Evolutionary conservation across 192 early-diverging fungal genomes (phyloP).

Genomic region (Borealophlyctis nickersoniae): DNA sequence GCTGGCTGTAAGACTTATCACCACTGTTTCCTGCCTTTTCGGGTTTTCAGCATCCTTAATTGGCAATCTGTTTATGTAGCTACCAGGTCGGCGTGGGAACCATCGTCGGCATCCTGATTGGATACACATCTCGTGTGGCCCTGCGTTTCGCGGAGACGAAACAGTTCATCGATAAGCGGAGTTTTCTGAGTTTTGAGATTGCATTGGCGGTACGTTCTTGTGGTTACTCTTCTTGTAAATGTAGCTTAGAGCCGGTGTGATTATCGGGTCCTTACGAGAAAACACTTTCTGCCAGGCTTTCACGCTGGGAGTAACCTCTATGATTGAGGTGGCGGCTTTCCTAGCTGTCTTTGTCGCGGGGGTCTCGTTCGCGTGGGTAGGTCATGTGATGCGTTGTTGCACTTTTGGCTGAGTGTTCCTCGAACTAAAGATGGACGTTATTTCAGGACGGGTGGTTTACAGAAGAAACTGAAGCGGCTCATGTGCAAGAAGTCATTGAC

Average conservation of each 20-base stretch:
- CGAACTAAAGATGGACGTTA: no score
- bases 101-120: constrained; percentile 70
- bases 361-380: constrained; percentile 75
- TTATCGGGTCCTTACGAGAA: no score
- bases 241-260: no score
- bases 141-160: constrained; percentile 65
- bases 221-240: not conserved
- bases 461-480: constrained; percentile 72
- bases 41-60: constrained; percentile 78
- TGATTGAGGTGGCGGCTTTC: constrained; percentile 53
- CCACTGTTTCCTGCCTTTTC: no score
- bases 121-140: constrained; percentile 62
- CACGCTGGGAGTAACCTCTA: constrained; percentile 16
- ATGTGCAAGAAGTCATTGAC: constrained; percentile 89
- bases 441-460: constrained; percentile 89
- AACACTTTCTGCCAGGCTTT: constrained; percentile 10
- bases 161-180: constrained; percentile 85
- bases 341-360: constrained; percentile 71
- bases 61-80: constrained; percentile 36
- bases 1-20: constrained; percentile 46
- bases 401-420: no score
- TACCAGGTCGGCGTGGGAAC: constrained; percentile 76
- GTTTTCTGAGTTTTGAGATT: constrained; percentile 76
- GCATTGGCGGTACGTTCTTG: constrained; percentile 54
- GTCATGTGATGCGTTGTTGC: no score